Evolutionary conservation across 495 filamentous ascomycete species (phyloP).

Genomic region (Apiosordaria backusii): DNA sequence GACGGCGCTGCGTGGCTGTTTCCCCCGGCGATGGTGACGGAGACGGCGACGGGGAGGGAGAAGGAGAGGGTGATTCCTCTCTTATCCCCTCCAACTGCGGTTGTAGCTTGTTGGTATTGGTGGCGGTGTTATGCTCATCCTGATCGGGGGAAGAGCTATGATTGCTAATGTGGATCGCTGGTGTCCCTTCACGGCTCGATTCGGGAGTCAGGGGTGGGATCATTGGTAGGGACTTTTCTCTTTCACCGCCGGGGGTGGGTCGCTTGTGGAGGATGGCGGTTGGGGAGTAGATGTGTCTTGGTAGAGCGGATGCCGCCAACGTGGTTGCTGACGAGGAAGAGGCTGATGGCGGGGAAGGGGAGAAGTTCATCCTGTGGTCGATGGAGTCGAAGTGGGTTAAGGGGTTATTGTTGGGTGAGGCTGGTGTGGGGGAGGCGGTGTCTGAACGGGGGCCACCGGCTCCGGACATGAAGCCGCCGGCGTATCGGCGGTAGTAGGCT

Average conservation of each 20-base stretch:
- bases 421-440: not conserved
- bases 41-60: not conserved
- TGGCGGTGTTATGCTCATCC: not conserved
- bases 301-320: constrained; percentile 15
- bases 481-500: constrained; percentile 14
- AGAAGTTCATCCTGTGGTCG: not conserved
- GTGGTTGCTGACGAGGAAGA: constrained; percentile 5
- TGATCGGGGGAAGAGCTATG: constrained; percentile 13
- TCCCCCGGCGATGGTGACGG: not conserved
- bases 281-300: constrained; percentile 10
- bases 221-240: constrained; percentile 33
- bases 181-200: constrained; percentile 27
- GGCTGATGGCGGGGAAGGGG: constrained; percentile 4
- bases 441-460: not conserved
- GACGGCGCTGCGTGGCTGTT: not conserved
- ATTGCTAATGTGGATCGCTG: constrained; percentile 18
- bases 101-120: not conserved
- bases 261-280: not conserved
- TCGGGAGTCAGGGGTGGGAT: constrained; percentile 45
- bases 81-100: not conserved
- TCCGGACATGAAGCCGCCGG: not conserved
- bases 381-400: not conserved
- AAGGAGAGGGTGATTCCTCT: not conserved
- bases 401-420: not conserved
- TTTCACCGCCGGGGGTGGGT: not conserved